phyloP scores from a whole-genome alignment of 2,329 filamentous ascomycete species.

The Daldinia eschscholtzii region DNA sequence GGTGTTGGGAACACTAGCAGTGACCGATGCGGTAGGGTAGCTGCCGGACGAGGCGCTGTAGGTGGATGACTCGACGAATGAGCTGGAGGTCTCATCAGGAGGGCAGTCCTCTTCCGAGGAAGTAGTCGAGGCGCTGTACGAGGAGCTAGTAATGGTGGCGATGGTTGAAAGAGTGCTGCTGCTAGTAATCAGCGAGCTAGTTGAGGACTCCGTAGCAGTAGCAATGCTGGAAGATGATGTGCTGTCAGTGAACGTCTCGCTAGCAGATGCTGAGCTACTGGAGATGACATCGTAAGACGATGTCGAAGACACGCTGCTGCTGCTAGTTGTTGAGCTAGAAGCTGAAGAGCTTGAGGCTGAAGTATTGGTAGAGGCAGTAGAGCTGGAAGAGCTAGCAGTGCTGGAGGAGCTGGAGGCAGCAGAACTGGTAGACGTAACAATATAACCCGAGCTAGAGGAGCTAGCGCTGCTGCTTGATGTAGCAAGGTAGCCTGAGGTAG shows the following conservation, averaged over 20 bases:
- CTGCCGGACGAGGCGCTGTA: constrained; percentile 17
- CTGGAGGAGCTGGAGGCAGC: constrained; percentile 7
- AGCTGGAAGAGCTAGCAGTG: neutral
- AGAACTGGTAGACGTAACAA: neutral
- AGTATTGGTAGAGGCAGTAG: neutral
- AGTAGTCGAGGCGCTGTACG: constrained; percentile 26
- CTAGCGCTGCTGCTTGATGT: neutral
- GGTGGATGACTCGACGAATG: constrained; percentile 28
- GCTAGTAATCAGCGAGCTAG: constrained; percentile 27
- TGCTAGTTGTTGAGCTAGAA: constrained; percentile 21
- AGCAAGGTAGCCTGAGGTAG: neutral
- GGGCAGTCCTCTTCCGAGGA: constrained; percentile 34
- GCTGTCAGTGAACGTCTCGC: constrained; percentile 26
- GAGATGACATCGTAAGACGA: constrained; percentile 13
- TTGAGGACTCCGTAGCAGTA: constrained; percentile 24
- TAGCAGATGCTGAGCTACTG: constrained; percentile 18
- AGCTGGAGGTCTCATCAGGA: constrained; percentile 34
- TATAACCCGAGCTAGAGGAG: neutral
- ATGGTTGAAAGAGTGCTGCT: constrained; percentile 18
- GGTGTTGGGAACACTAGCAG: constrained; percentile 12
- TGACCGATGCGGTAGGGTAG: constrained; percentile 23
- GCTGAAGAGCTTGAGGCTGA: neutral
- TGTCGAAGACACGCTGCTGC: constrained; percentile 6
- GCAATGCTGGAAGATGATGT: constrained; percentile 27
- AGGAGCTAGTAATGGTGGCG: constrained; percentile 22